Conservation (phyloP, 805 yeast species). For the Wickerhamomyces sydowiorum region DNA sequence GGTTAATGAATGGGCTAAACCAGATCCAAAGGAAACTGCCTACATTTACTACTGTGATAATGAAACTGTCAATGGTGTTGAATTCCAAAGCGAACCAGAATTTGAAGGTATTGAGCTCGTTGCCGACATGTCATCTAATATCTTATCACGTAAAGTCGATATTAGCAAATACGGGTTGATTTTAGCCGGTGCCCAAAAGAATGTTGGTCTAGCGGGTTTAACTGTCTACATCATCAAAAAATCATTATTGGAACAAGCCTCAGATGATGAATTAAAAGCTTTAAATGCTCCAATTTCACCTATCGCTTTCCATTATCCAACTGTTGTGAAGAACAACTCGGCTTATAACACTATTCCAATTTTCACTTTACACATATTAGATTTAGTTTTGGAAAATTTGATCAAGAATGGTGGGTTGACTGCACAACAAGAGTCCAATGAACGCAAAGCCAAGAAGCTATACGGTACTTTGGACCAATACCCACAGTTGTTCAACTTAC, state of each 20-base stretch:
- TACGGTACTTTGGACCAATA: constrained; percentile 62
- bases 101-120: constrained; percentile 74
- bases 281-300: constrained; percentile 78
- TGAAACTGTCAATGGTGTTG: constrained; percentile 96
- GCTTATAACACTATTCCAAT: constrained; percentile 96
- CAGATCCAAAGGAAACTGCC: constrained; percentile 60
- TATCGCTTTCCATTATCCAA: constrained; percentile 82
- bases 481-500: constrained; percentile 59
- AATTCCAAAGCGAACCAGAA: constrained; percentile 46
- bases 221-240: constrained; percentile 89
- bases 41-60: constrained; percentile 91
- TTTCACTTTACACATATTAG: constrained; percentile 81
- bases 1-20: constrained; percentile 54
- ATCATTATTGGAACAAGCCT: constrained; percentile 59
- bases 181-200: constrained; percentile 98
- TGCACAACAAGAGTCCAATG: constrained; percentile 51
- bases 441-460: constrained; percentile 54
- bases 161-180: constrained; percentile 81
- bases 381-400: constrained; percentile 65
- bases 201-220: constrained; percentile 94
- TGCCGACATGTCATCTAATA: constrained; percentile 93
- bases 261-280: constrained; percentile 52
- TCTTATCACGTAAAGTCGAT: constrained; percentile 75
- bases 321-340: constrained; percentile 82
- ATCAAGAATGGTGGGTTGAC: constrained; percentile 67